These are phyloP conservation scores for Taphrina communis DNA, from an alignment of 1,139 yeast species.

Conservation along the genomic window DNA sequence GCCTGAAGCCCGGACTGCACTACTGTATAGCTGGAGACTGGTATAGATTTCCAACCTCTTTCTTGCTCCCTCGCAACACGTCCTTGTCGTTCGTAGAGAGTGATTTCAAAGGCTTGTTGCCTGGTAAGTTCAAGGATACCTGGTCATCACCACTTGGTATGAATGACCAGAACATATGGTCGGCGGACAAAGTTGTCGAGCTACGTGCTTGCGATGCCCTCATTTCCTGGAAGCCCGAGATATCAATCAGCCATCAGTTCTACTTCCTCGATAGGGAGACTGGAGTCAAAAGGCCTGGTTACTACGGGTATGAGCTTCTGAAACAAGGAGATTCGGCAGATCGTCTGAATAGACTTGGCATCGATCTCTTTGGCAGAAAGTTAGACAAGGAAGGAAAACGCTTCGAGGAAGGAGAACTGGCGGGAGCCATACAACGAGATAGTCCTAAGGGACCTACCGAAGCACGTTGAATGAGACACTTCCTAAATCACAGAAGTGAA, in stretches of 20 bases:
- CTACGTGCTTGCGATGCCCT: constrained; percentile 16
- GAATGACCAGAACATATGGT: constrained; percentile 45
- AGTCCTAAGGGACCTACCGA: not conserved
- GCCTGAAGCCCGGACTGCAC: constrained; percentile 32
- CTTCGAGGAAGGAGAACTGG: constrained; percentile 21
- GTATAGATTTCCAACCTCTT: constrained; percentile 90
- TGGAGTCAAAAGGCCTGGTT: constrained; percentile 14
- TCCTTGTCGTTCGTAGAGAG: constrained; percentile 72
- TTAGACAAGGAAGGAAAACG: constrained; percentile 24
- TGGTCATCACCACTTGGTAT: constrained; percentile 45
- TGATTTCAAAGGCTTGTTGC: constrained; percentile 85
- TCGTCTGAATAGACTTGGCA: constrained; percentile 27
- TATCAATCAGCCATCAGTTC: constrained; percentile 8
- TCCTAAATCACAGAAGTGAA: too few relatives aligned
- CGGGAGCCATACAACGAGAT: constrained; percentile 23
- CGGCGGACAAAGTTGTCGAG: constrained; percentile 18
- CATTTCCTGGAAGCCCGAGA: constrained; percentile 12
- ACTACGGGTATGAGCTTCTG: constrained; percentile 22
- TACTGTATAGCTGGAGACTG: constrained; percentile 88
- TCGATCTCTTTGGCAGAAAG: constrained; percentile 31
- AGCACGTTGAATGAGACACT: too few relatives aligned
- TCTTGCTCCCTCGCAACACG: constrained; percentile 68
- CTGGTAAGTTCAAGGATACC: constrained; percentile 70
- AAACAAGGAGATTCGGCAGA: constrained; percentile 8
- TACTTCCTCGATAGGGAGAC: constrained; percentile 30